A percentile compares a stretch with the other conserved stretches of the same genome.
These are phyloP conservation scores for Penicillium sp. DNA, from an alignment of 2,329 filamentous ascomycete species.

Conservation along the genomic window DNA sequence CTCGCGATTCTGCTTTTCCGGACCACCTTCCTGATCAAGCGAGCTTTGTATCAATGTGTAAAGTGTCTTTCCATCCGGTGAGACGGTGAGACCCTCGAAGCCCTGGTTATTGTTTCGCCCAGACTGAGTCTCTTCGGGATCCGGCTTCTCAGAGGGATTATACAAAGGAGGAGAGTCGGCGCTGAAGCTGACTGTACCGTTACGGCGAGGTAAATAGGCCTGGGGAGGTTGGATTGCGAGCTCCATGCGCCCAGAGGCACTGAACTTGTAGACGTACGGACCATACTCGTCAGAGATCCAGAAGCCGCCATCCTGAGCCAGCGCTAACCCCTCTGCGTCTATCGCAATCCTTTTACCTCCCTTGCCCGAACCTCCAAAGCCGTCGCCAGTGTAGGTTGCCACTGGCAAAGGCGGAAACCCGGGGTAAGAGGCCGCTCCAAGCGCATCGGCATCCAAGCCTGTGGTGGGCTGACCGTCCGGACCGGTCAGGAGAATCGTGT, in stretches of 20 bases:
- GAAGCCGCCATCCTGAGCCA: conserved; percentile 56
- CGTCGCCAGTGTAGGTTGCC: conserved; percentile 60
- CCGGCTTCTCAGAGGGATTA: conserved; percentile 43
- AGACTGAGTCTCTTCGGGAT: conserved; percentile 52
- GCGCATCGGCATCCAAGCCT: conserved; percentile 56
- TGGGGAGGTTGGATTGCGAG: conserved; percentile 59
- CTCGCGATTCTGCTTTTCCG: conserved; percentile 49
- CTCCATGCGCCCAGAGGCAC: conserved; percentile 52
- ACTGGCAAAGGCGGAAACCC: conserved; percentile 59
- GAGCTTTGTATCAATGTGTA: conserved; percentile 63
- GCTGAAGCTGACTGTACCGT: conserved; percentile 56
- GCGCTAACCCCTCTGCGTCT: conserved; percentile 61
- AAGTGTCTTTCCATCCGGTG: conserved; percentile 56
- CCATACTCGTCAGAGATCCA: conserved; percentile 69
- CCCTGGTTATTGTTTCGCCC: conserved; percentile 69
- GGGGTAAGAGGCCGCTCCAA: conserved; percentile 48
- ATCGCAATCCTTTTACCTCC: conserved; percentile 57
- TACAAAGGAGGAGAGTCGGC: conserved; percentile 60
- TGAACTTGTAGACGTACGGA: conserved; percentile 64
- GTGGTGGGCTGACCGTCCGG: conserved; percentile 58
- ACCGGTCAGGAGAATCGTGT: conserved; percentile 60
- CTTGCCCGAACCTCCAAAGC: conserved; percentile 56
- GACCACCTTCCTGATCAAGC: conserved; percentile 56
- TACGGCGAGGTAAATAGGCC: conserved; percentile 59
- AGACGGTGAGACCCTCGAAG: conserved; percentile 64